phyloP scores from a whole-genome alignment of 306 rosid species.

The Inga oerstediana region DNA sequence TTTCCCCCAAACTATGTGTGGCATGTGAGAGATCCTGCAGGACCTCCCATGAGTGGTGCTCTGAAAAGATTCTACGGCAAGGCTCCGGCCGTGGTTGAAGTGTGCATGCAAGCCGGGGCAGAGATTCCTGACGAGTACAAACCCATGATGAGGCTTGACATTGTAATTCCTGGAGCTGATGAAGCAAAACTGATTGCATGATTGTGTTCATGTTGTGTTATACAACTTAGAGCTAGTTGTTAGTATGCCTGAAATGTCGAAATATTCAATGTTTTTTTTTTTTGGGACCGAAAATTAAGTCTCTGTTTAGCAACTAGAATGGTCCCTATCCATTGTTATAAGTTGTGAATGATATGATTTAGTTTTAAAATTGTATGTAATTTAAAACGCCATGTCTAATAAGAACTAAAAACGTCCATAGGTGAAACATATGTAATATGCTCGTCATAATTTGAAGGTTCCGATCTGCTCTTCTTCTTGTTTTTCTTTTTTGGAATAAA shows the following conservation, averaged over 20 bases:
- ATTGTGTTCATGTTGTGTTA: conserved; percentile 10
- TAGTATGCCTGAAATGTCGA: background rate
- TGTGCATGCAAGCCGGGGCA: conserved; percentile 94
- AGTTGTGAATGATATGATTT: too few species aligned
- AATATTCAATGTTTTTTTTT: background rate
- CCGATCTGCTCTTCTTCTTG: too few species aligned
- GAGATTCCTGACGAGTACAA: conserved; percentile 57
- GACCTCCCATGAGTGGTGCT: conserved; percentile 66
- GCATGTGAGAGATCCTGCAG: conserved; percentile 79
- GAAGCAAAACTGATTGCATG: conserved; percentile 72
- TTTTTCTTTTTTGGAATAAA: too few species aligned
- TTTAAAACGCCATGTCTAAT: background rate
- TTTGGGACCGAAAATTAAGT: background rate
- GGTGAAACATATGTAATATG: too few species aligned
- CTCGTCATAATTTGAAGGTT: too few species aligned
- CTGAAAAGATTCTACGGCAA: conserved; percentile 83
- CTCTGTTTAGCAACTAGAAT: background rate
- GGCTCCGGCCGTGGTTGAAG: conserved; percentile 89
- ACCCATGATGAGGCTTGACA: conserved; percentile 98
- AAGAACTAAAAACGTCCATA: too few species aligned
- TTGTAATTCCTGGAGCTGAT: conserved; percentile 78
- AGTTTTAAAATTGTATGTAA: background rate
- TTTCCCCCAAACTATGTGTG: conserved; percentile 90
- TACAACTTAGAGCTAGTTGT: background rate
- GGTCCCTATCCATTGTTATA: too few species aligned